Base-by-base conservation (phyloP, 1,139 yeast genomes). In the Yamadazyma atmosphaerica region DNA sequence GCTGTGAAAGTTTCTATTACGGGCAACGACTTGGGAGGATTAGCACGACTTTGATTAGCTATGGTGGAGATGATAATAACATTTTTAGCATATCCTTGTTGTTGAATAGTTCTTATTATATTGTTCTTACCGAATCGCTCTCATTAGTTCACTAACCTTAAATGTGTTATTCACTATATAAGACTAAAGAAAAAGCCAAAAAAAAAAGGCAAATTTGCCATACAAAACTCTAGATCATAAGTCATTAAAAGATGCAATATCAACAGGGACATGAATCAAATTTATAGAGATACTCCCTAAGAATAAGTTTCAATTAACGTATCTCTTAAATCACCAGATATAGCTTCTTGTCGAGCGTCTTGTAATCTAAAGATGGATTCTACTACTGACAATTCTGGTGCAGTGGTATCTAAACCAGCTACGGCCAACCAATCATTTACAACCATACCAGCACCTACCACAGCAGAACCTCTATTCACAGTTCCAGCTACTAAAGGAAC, bases 401-500 rank as follows among this genome's bases (percentile, higher is more conserved):
- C 98, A 48, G 98, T 90, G 43, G 98, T 92, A 67, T 92, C 98
- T 53, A 87, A 77, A 48, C 99, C 99, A 34, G 96, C 78, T 37
- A 94, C 98, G 25, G 98, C 95, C 49, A 92, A 74, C 95, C 97
- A 94, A 72, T 94, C 99, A 61, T 94, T 94, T 36, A 90, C 98
- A 36, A 94, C 98, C 83, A 92, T 81, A 51, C 98, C 98, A 35
- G 98, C 98, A 56, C 98, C 98, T 47, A 94, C 96, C 37, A 92
- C 98, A 9, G 95, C 72, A 18, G 96, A 86, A 65, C 99, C 99
- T 67, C 98, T 84, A 74, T 94, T 94, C 44, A 94, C 94, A 30
- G 98, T 89, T 65, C 99, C 99, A 11, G 99, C 98, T 34, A 94
- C 98, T 51, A 94, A 75, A 40, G 99, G 99, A 36, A 94, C 96